Evolutionary conservation across 2,329 filamentous ascomycete species (phyloP).

Genomic region (Pezicula radicicola): DNA sequence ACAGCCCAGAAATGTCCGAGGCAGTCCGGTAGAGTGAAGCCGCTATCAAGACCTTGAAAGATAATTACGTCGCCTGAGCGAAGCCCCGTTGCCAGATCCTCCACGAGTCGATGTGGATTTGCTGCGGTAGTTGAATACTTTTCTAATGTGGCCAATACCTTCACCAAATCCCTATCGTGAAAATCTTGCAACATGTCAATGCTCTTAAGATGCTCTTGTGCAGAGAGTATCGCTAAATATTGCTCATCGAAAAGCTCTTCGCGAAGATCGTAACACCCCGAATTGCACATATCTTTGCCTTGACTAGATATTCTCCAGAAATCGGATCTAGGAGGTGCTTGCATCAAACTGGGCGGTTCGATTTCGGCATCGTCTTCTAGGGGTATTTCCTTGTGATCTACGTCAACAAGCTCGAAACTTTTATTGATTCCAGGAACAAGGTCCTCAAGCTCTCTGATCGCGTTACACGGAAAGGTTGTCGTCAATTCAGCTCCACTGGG

Average conservation of each 20-base stretch:
- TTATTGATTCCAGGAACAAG: constrained; percentile 21
- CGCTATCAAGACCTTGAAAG: constrained; percentile 33
- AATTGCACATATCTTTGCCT: constrained; percentile 21
- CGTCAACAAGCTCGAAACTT: not conserved
- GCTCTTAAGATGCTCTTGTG: constrained; percentile 29
- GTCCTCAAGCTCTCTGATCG: constrained; percentile 13
- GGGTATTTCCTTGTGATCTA: not conserved
- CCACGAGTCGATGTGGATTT: not conserved
- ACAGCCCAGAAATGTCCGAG: constrained; percentile 31
- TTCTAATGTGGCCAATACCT: constrained; percentile 21
- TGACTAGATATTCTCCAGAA: constrained; percentile 31
- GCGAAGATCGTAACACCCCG: constrained; percentile 30
- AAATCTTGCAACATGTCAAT: constrained; percentile 30
- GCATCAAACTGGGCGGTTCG: constrained; percentile 21
- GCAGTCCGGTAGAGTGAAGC: constrained; percentile 31
- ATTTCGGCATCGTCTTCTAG: not conserved
- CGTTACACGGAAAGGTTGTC: not conserved
- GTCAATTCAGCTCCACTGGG: not conserved
- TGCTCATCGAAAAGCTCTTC: constrained; percentile 25
- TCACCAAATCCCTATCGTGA: constrained; percentile 24
- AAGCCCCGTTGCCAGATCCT: constrained; percentile 26
- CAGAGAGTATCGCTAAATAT: constrained; percentile 27
- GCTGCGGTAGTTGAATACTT: constrained; percentile 6
- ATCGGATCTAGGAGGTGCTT: constrained; percentile 22
- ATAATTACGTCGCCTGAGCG: constrained; percentile 21